A percentile compares a stretch with the other conserved stretches of the same genome.
Conservation (phyloP, 345 rosid species). For the Jatropha curcas region DNA sequence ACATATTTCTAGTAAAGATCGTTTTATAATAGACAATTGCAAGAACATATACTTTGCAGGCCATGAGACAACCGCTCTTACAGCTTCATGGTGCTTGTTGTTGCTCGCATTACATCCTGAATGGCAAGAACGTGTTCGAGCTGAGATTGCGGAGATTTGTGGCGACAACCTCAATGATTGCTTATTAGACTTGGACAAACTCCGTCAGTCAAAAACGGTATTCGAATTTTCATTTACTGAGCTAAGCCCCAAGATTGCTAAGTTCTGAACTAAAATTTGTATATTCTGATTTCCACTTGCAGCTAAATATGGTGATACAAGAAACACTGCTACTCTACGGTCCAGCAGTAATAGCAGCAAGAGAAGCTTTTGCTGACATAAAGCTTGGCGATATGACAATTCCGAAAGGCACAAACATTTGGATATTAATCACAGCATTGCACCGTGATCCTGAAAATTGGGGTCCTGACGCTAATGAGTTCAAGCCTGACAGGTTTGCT, state of each 20-base stretch:
- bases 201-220: conserved; percentile 34
- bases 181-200: conserved; percentile 21
- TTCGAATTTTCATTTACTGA: background rate
- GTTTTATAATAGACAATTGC: conserved; percentile 34
- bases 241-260: no score
- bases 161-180: background rate
- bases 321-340: conserved; percentile 17
- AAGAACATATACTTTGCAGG: conserved; percentile 45
- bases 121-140: conserved; percentile 39
- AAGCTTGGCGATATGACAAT: background rate
- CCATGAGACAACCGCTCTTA: conserved; percentile 29
- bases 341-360: conserved; percentile 8
- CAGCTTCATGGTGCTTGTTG: conserved; percentile 42
- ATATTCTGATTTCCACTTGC: background rate
- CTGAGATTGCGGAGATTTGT: conserved; percentile 19
- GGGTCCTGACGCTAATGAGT: conserved; percentile 19
- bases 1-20: background rate
- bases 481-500: conserved; percentile 22
- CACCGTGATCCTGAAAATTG: conserved; percentile 17
- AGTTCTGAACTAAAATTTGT: no score
- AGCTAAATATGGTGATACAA: conserved; percentile 20
- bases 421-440: background rate
- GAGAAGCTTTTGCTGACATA: conserved; percentile 16
- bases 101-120: conserved; percentile 33
- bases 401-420: conserved; percentile 17